Conservation (phyloP, 1,284 basidiomycete species). For the Pholiota adiposa region DNA sequence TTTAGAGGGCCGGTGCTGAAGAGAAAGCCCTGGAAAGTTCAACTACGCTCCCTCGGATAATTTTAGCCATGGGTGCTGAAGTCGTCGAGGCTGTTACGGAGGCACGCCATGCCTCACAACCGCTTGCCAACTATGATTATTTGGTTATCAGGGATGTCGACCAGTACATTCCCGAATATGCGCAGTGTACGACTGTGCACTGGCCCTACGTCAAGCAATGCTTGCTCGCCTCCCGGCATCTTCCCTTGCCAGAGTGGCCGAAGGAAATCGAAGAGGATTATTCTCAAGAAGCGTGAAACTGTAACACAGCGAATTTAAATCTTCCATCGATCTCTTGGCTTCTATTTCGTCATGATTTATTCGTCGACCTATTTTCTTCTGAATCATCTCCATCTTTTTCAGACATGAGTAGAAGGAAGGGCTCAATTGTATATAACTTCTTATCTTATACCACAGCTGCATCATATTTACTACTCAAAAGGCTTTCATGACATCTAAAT, state of each 20-base stretch:
- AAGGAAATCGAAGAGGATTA: slow-evolving; percentile 15
- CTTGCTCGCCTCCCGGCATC: slow-evolving; percentile 60
- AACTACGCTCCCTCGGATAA: slow-evolving; percentile 49
- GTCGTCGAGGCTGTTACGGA: slow-evolving; percentile 58
- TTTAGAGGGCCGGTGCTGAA: slow-evolving; percentile 28
- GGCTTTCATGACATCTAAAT: background rate
- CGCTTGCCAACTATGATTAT: slow-evolving; percentile 51
- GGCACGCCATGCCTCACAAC: slow-evolving; percentile 37
- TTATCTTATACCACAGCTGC: background rate
- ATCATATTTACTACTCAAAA: background rate
- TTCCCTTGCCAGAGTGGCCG: slow-evolving; percentile 38
- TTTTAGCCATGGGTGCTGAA: slow-evolving; percentile 75
- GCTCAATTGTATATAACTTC: slow-evolving; percentile 2
- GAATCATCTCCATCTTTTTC: background rate
- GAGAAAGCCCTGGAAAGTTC: slow-evolving; percentile 37
- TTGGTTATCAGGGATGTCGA: slow-evolving; percentile 63
- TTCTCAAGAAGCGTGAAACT: slow-evolving; percentile 31
- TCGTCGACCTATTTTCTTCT: too few relatives aligned
- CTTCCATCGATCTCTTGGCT: background rate
- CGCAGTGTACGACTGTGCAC: slow-evolving; percentile 43
- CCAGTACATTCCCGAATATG: slow-evolving; percentile 33
- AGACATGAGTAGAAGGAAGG: background rate
- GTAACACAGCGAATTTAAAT: background rate
- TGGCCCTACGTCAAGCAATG: slow-evolving; percentile 85
- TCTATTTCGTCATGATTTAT: background rate